Base-by-base conservation (phyloP, 108 stramenopile genomes). In the Aurantiochytrium sp. region DNA sequence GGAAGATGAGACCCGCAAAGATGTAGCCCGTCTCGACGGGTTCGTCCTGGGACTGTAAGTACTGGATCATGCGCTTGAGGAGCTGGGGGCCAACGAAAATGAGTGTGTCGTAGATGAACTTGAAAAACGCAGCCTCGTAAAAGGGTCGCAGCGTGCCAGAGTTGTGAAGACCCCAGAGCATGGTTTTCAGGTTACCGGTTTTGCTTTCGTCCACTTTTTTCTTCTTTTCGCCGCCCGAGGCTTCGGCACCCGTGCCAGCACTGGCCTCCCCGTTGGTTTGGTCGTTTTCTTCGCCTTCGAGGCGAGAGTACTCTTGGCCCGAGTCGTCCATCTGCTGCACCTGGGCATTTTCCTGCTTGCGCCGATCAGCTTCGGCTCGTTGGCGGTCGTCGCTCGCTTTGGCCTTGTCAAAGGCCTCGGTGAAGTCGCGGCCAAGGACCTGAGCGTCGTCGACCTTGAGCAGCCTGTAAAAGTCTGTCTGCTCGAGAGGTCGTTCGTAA, bases 61-160 rank as follows among this genome's bases (percentile, higher is more conserved):
- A 97, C 23, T 60, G 72, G 87, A 97, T 96, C 60, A 97, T 89
- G 25, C 83, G 88, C 60, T 97, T 93, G 71, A 98, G 92, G 2
- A 97, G 94, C 71, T 95, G 92, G 10, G 97, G 96, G 12, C 97
- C 97, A 4, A 98, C 96, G 92, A 97, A 97, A 25, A 96, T 57
- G 29, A 93, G 88, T 0, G 58, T 8, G 88, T 98, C 98, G 89
- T 98, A 97, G 29, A 96, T 60, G 28, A 97, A 88, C 91, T 98
- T 97, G 51, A 96, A 87, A 12, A 93, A 35, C 2, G 88, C n/a
- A 19, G 89, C 89, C 59, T 55, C 55, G 60, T 88, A 88, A 23
- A 87, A 89, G 28, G 76, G 76, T 6, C 23, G 19, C 49, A 83
- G 51, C 18, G 28, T 83, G 6, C 76, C 76, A 6, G 76, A 21